phyloP scores from a whole-genome alignment of 345 rosid species.

The Camelina laxa region DNA sequence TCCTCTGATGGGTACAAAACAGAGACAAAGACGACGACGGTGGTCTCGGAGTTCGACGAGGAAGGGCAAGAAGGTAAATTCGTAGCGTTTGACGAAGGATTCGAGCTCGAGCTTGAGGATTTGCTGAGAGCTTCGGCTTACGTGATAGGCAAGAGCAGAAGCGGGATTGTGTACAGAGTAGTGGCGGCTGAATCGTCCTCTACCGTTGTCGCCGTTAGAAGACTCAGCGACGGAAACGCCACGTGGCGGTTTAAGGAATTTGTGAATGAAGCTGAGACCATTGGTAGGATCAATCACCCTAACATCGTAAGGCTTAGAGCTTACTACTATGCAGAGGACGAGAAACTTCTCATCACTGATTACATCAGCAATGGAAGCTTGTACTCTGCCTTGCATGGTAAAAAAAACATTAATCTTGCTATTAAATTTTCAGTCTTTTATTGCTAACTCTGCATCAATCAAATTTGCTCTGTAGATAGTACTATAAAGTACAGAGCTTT shows the following conservation, averaged over 20 bases:
- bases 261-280: constrained; percentile 73
- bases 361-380: constrained; percentile 83
- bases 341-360: constrained; percentile 90
- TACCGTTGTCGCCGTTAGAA: constrained; percentile 80
- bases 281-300: constrained; percentile 83
- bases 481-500: constrained; percentile 16
- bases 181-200: constrained; percentile 75
- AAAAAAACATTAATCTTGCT: constrained; percentile 19
- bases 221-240: constrained; percentile 88
- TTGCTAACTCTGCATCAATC: background rate
- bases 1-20: constrained; percentile 44
- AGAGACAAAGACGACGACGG: constrained; percentile 48
- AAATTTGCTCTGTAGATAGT: background rate
- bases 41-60: constrained; percentile 65
- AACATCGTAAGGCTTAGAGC: constrained; percentile 84
- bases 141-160: constrained; percentile 89
- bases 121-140: constrained; percentile 92
- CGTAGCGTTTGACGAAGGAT: constrained; percentile 84
- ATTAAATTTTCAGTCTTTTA: background rate
- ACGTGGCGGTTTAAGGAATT: constrained; percentile 83
- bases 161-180: constrained; percentile 96
- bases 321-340: constrained; percentile 94
- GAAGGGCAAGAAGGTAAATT: constrained; percentile 68
- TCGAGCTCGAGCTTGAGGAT: constrained; percentile 87
- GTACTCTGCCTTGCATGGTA: constrained; percentile 64